phyloP scores from a whole-genome alignment of 495 filamentous ascomycete genomes.

The Eremomyces bilateralis region DNA sequence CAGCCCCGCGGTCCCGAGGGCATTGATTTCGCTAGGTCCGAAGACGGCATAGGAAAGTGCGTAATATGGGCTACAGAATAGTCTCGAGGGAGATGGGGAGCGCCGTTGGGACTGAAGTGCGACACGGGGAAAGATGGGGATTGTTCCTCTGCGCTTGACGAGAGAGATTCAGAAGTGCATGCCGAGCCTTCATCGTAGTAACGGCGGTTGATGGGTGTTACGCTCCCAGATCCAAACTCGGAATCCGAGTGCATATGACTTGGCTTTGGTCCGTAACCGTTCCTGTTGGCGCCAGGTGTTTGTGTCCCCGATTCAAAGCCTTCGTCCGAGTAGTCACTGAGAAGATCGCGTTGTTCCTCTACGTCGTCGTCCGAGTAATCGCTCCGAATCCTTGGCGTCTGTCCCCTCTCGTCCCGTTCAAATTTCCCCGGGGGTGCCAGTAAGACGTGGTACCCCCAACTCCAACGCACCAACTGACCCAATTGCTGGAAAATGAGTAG shows the following conservation, averaged over 20 bases:
- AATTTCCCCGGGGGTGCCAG: conserved; percentile 61
- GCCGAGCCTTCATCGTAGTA: conserved; percentile 1
- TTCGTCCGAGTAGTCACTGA: conserved; percentile 17
- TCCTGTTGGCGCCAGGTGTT: conserved; percentile 11
- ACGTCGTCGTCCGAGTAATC: conserved; percentile 50
- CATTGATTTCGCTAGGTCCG: too few relatives aligned
- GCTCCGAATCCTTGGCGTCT: too few relatives aligned
- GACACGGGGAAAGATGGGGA: too few relatives aligned
- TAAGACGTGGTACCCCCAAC: conserved; percentile 89
- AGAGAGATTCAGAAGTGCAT: too few relatives aligned
- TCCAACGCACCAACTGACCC: conserved; percentile 88
- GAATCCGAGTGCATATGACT: conserved; percentile 18
- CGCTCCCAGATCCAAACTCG: conserved; percentile 10
- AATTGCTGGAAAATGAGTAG: conserved; percentile 94
- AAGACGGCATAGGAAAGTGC: too few relatives aligned
- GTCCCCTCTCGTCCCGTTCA: conserved; percentile 34
- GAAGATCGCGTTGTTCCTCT: conserved; percentile 25
- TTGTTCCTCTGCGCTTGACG: too few relatives aligned
- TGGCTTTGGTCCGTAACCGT: conserved; percentile 14
- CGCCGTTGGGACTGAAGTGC: conserved; percentile 3
- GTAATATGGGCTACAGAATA: too few relatives aligned
- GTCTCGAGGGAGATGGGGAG: conserved; percentile 4
- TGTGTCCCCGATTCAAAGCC: conserved; percentile 9
- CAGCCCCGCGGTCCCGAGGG: conserved; percentile 10
- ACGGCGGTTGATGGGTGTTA: conserved; percentile 12